These are phyloP conservation scores for Trichoderma hamatum DNA, from an alignment of 2,329 filamentous ascomycete genomes.

Conservation along the genomic window DNA sequence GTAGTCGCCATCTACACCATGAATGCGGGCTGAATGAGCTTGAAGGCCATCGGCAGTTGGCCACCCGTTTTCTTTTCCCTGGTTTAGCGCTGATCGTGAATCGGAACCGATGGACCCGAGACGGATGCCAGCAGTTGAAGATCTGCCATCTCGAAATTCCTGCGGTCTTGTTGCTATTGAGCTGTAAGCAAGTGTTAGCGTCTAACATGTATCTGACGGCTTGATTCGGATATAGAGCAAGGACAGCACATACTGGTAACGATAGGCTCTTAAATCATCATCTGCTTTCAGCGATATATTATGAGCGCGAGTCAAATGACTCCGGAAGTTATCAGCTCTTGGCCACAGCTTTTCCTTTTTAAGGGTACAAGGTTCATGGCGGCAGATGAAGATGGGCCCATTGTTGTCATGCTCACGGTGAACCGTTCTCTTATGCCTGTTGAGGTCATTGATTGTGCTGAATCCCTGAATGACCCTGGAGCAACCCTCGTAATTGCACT, in stretches of 20 bases:
- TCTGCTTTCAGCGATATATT: slow-evolving; percentile 40
- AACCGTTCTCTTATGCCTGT: slow-evolving; percentile 75
- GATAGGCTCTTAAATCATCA: slow-evolving; percentile 45
- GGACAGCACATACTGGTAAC: slow-evolving; percentile 30
- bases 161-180: not conserved
- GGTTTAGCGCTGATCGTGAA: slow-evolving; percentile 23
- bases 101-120: slow-evolving; percentile 20
- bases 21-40: slow-evolving; percentile 73
- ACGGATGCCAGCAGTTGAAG: slow-evolving; percentile 29
- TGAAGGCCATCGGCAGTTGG: slow-evolving; percentile 84
- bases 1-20: slow-evolving; percentile 50
- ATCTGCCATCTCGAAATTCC: slow-evolving; percentile 32
- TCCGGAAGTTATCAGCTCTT: slow-evolving; percentile 82
- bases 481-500: slow-evolving; percentile 63
- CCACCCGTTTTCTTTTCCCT: slow-evolving; percentile 63
- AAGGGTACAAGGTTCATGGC: slow-evolving; percentile 32
- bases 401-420: slow-evolving; percentile 56
- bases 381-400: slow-evolving; percentile 35
- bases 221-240: not conserved
- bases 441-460: slow-evolving; percentile 77
- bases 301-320: slow-evolving; percentile 75
- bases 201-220: not conserved
- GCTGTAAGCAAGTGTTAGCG: slow-evolving; percentile 4
- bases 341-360: slow-evolving; percentile 69
- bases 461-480: slow-evolving; percentile 61